Evolutionary conservation across 257 asterid genomes (phyloP).

Genomic region (Solanum microdontum): DNA sequence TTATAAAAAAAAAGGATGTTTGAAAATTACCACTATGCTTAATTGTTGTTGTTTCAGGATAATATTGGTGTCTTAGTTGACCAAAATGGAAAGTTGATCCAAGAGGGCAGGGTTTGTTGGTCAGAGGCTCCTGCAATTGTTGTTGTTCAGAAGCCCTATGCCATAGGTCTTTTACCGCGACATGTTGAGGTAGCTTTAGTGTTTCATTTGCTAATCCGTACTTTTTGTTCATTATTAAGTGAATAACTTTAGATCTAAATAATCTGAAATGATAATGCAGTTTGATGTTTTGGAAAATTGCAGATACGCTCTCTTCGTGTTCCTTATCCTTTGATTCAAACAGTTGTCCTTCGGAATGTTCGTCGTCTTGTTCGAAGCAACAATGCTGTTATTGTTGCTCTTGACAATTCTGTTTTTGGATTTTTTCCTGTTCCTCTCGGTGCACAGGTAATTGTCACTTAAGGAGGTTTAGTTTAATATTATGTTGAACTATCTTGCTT

Average conservation of each 20-base stretch:
- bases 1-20: not conserved
- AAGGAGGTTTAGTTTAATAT: not conserved
- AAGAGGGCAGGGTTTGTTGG: constrained; percentile 97
- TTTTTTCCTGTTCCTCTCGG: constrained; percentile 97
- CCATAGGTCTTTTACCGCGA: constrained; percentile 83
- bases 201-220: not conserved
- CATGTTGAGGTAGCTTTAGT: constrained; percentile 72
- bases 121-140: constrained; percentile 89
- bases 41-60: constrained; percentile 41
- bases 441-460: constrained; percentile 66
- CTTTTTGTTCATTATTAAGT: not conserved
- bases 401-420: constrained; percentile 78
- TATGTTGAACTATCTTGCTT: not conserved
- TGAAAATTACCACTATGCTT: not conserved
- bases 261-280: constrained; percentile 3
- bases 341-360: constrained; percentile 85
- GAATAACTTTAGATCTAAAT: not conserved
- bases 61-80: constrained; percentile 96
- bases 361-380: constrained; percentile 67
- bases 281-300: constrained; percentile 15
- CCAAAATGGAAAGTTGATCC: constrained; percentile 97
- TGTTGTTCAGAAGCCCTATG: constrained; percentile 76
- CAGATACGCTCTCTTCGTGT: constrained; percentile 91
- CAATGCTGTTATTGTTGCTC: constrained; percentile 51
- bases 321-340: constrained; percentile 91